Conservation (phyloP, 2,329 filamentous ascomycete species). For the Calonectria honghensis region DNA sequence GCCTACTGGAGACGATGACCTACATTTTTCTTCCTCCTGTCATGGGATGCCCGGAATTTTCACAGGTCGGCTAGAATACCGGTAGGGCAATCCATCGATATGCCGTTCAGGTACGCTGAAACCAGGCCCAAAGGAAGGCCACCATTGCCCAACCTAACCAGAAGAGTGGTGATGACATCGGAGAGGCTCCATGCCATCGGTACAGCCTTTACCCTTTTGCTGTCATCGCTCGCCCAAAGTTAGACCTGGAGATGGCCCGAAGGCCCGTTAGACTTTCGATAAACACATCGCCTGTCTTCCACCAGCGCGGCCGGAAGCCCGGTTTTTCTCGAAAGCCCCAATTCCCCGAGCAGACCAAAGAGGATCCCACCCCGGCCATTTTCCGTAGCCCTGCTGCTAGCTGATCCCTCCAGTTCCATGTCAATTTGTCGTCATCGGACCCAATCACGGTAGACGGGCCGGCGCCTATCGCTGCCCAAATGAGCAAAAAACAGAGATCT, state of each 20-base stretch:
- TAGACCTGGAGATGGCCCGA: constrained; percentile 24
- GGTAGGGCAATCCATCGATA: background rate
- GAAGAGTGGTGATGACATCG: constrained; percentile 32
- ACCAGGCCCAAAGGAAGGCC: background rate
- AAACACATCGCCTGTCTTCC: constrained; percentile 24
- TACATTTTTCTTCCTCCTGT: background rate
- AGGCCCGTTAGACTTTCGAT: constrained; percentile 33
- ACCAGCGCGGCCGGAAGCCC: constrained; percentile 12
- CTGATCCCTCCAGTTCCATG: constrained; percentile 10
- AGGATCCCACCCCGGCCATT: constrained; percentile 19
- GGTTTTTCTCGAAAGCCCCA: constrained; percentile 6
- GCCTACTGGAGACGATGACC: constrained; percentile 4
- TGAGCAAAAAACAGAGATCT: constrained; percentile 17
- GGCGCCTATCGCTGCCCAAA: constrained; percentile 13
- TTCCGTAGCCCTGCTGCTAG: constrained; percentile 9
- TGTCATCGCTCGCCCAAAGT: constrained; percentile 7
- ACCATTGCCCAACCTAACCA: background rate
- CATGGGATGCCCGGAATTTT: background rate
- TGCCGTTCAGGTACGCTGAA: background rate
- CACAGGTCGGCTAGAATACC: constrained; percentile 15
- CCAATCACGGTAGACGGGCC: constrained; percentile 13
- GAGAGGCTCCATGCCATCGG: constrained; percentile 43
- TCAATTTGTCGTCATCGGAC: constrained; percentile 20
- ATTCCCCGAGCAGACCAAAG: constrained; percentile 3
- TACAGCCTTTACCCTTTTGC: constrained; percentile 32